These are phyloP conservation scores for Dicorynia guianensis DNA, from an alignment of 306 rosid genomes.

Conservation along the genomic window DNA sequence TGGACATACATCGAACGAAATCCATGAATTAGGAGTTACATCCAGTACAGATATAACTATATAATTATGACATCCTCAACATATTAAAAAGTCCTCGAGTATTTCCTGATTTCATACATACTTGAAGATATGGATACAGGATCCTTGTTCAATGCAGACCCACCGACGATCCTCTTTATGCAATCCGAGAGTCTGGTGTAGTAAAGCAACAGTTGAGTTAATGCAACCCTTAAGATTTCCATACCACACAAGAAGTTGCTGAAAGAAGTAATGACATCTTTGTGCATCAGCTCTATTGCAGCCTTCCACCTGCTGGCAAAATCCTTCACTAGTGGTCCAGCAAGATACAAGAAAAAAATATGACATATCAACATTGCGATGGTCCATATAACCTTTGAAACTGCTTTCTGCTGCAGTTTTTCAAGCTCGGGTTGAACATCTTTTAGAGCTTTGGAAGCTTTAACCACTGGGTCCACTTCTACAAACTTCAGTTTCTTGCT, in stretches of 20 bases:
- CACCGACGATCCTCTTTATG: slow-evolving; percentile 81
- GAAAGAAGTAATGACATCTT: slow-evolving; percentile 97
- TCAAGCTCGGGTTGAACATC: slow-evolving; percentile 98
- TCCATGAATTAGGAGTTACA: slow-evolving; percentile 28
- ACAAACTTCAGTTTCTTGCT: slow-evolving; percentile 92
- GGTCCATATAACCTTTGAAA: slow-evolving; percentile 76
- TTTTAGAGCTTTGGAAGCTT: slow-evolving; percentile 90
- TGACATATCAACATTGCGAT: not conserved
- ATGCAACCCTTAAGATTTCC: slow-evolving; percentile 57
- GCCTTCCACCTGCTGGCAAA: slow-evolving; percentile 96
- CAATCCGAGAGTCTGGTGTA: slow-evolving; percentile 93
- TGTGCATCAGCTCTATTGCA: slow-evolving; percentile 98
- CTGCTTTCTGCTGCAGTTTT: slow-evolving; percentile 92
- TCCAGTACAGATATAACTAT: too few relatives aligned
- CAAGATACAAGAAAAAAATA: slow-evolving; percentile 16
- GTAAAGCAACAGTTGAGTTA: slow-evolving; percentile 61
- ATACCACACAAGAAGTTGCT: slow-evolving; percentile 98
- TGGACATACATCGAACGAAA: slow-evolving; percentile 27
- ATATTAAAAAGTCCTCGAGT: slow-evolving; percentile 87
- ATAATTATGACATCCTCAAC: slow-evolving; percentile 30
- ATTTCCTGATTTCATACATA: slow-evolving; percentile 95
- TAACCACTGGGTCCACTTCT: slow-evolving; percentile 88
- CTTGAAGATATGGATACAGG: slow-evolving; percentile 83
- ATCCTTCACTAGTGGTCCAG: slow-evolving; percentile 83
- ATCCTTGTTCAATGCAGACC: slow-evolving; percentile 89